phyloP scores from a whole-genome alignment of 179 eudicot species.

The Camellia oleifera region DNA sequence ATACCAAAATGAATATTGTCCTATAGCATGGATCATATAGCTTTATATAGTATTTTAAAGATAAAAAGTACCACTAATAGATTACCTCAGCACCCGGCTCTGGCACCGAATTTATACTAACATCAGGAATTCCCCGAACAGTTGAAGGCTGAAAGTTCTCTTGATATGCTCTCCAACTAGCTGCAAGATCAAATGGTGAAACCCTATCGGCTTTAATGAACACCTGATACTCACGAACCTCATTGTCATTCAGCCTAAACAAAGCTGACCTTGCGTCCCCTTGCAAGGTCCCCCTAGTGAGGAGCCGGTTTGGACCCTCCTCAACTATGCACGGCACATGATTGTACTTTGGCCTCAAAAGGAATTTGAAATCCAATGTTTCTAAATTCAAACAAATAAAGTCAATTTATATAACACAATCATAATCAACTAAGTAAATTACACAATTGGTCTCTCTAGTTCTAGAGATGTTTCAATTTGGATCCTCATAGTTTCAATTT shows the following conservation, averaged over 20 bases:
- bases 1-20: not conserved
- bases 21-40: not conserved
- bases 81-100: conserved; percentile 64
- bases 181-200: conserved; percentile 95
- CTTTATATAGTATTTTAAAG: not conserved
- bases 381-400: conserved; percentile 37
- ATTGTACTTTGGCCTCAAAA: conserved; percentile 72
- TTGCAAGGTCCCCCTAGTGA: conserved; percentile 71
- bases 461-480: no score
- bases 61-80: not conserved
- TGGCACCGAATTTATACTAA: conserved; percentile 66
- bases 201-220: conserved; percentile 76
- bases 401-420: not conserved
- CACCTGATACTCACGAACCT: conserved; percentile 66
- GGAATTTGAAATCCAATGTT: conserved; percentile 93
- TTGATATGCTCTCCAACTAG: conserved; percentile 96
- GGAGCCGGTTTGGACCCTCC: conserved; percentile 80
- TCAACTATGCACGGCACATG: conserved; percentile 63
- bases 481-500: no score
- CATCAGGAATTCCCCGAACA: conserved; percentile 95
- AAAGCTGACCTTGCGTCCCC: conserved; percentile 76
- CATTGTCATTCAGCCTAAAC: conserved; percentile 69
- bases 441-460: no score
- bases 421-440: no score
- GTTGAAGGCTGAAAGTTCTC: conserved; percentile 88